These are phyloP conservation scores for Populus nigra DNA, from an alignment of 345 rosid species.

Conservation along the genomic window DNA sequence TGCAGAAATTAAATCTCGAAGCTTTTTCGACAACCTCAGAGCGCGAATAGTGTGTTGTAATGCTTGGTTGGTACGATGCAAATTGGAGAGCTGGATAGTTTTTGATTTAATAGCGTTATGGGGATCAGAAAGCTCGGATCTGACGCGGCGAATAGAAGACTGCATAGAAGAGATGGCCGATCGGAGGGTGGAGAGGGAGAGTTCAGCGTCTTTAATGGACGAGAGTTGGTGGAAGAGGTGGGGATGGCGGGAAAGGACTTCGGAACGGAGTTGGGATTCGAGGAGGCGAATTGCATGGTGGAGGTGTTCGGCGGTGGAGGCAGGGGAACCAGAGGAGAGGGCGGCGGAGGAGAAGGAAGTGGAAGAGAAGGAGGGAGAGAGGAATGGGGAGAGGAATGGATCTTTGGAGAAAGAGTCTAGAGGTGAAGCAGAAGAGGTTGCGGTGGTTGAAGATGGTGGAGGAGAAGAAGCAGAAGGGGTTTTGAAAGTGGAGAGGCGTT, in stretches of 20 bases:
- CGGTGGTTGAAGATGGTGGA: conserved; percentile 25
- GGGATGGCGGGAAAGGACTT: conserved; percentile 82
- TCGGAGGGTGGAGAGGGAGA: conserved; percentile 77
- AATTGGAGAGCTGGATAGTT: conserved; percentile 65
- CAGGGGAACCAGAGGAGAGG: conserved; percentile 96
- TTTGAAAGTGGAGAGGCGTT: conserved; percentile 72
- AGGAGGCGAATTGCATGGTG: conserved; percentile 92
- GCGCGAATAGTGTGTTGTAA: conserved; percentile 81
- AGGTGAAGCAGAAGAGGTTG: conserved; percentile 46
- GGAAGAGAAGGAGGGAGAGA: conserved; percentile 84
- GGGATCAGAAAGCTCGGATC: conserved; percentile 91
- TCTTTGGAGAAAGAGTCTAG: conserved; percentile 71
- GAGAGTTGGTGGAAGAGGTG: conserved; percentile 86
- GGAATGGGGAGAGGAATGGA: conserved; percentile 75
- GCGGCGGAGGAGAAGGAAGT: conserved; percentile 90
- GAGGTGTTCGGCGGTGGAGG: conserved; percentile 96
- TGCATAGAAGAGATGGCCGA: conserved; percentile 86
- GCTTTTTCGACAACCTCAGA: conserved; percentile 71
- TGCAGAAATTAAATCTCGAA: conserved; percentile 60
- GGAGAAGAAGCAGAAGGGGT: conserved; percentile 23
- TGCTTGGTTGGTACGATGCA: conserved; percentile 66
- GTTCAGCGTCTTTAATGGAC: conserved; percentile 78
- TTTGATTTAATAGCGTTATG: conserved; percentile 62
- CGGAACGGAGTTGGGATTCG: conserved; percentile 84
- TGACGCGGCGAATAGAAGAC: conserved; percentile 70